These are phyloP conservation scores for Kodamaea fukazawae DNA, from an alignment of 805 yeast species.

Conservation along the genomic window DNA sequence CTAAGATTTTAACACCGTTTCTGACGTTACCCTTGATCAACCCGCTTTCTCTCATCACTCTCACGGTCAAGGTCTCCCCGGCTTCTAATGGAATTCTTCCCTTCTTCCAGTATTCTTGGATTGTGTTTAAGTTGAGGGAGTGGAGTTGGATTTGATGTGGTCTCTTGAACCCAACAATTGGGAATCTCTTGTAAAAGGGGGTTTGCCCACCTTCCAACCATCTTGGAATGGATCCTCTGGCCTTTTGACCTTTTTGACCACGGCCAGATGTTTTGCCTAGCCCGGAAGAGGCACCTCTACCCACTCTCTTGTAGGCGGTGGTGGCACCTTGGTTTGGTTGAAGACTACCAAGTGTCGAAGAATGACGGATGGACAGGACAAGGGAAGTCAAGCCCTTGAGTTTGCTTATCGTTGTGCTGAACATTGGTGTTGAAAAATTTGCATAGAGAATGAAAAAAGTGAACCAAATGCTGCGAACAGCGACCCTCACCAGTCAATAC, in stretches of 20 bases:
- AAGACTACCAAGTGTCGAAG: constrained; percentile 52
- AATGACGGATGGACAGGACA: constrained; percentile 11
- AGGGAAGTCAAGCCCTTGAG: background rate
- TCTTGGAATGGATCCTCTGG: constrained; percentile 83
- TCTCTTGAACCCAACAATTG: constrained; percentile 84
- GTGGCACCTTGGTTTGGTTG: constrained; percentile 64
- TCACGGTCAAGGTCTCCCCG: constrained; percentile 70
- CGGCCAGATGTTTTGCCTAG: constrained; percentile 94
- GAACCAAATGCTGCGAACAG: constrained; percentile 26
- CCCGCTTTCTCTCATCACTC: constrained; percentile 72
- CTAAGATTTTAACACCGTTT: constrained; percentile 82
- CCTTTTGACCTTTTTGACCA: constrained; percentile 98
- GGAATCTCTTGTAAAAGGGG: constrained; percentile 78
- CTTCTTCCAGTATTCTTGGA: constrained; percentile 66
- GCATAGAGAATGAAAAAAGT: too few species aligned
- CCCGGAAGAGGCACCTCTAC: constrained; percentile 95
- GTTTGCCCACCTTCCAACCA: constrained; percentile 99
- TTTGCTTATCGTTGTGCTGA: too few species aligned
- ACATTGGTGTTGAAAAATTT: too few species aligned
- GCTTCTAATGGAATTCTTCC: constrained; percentile 59
- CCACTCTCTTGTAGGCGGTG: constrained; percentile 65
- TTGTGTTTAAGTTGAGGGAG: constrained; percentile 63
- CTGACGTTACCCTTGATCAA: constrained; percentile 65
- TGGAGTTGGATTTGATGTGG: constrained; percentile 51
- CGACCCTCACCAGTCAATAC: too few species aligned